Evolutionary conservation across 1,139 yeast genomes (phyloP).

Genomic region (Yamadazyma dushanensis): DNA sequence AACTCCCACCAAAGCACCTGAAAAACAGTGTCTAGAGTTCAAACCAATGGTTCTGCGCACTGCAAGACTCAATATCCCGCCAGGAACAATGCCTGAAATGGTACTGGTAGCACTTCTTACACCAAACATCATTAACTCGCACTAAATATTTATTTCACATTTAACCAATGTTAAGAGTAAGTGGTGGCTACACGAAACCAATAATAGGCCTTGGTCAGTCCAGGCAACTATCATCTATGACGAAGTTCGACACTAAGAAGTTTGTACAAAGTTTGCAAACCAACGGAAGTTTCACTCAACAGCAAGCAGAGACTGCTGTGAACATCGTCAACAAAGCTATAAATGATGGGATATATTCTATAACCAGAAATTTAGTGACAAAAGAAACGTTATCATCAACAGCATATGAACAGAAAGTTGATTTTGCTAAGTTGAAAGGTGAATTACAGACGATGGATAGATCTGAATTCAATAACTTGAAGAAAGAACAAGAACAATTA

Average conservation of each 20-base stretch:
- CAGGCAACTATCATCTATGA: constrained; percentile 25
- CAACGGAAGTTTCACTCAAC: constrained; percentile 66
- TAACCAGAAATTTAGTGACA: constrained; percentile 75
- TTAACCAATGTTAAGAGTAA: no score
- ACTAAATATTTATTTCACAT: no score
- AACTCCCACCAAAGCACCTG: not conserved
- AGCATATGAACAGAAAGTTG: constrained; percentile 94
- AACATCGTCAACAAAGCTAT: constrained; percentile 73
- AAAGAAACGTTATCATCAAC: constrained; percentile 80
- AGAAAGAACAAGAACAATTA: constrained; percentile 85
- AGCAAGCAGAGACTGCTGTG: constrained; percentile 83
- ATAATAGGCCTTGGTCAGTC: not conserved
- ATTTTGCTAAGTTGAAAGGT: constrained; percentile 89
- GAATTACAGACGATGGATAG: constrained; percentile 87
- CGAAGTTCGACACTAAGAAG: constrained; percentile 75
- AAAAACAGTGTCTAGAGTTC: no score
- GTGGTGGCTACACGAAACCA: not conserved
- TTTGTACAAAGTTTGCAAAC: constrained; percentile 68
- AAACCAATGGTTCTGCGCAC: no score
- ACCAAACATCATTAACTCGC: no score
- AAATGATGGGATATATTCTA: constrained; percentile 76
- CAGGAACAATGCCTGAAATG: no score
- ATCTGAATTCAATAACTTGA: constrained; percentile 77
- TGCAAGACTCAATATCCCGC: no score
- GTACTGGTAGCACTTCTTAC: no score